Conservation (phyloP, 2,329 filamentous ascomycete genomes). For the Beauveria varroae region DNA sequence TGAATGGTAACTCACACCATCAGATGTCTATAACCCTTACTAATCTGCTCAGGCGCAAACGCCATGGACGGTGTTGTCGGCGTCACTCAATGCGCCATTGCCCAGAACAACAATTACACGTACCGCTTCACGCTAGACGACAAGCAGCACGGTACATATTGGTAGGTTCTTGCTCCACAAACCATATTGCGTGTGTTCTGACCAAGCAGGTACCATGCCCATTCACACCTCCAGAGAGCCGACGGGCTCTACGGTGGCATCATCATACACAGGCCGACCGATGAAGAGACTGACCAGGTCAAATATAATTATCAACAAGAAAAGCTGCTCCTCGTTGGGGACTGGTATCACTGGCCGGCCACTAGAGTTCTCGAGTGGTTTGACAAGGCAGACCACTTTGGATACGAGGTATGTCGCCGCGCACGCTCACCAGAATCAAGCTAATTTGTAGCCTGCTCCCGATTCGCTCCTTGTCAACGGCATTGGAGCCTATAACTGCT, state of each 20-base stretch:
- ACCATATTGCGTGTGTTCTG: background rate
- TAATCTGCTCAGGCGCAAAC: constrained; percentile 27
- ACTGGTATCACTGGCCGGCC: constrained; percentile 13
- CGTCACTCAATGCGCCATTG: constrained; percentile 41
- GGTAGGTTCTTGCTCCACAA: background rate
- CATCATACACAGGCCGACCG: constrained; percentile 11
- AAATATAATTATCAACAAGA: constrained; percentile 10
- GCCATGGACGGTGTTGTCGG: constrained; percentile 55
- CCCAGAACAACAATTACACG: constrained; percentile 42
- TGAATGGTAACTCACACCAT: constrained; percentile 35
- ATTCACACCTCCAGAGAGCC: constrained; percentile 12
- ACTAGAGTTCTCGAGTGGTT: constrained; percentile 11
- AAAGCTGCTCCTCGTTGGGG: constrained; percentile 10
- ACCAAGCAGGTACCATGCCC: constrained; percentile 36
- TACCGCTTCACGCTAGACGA: constrained; percentile 30
- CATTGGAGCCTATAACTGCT: constrained; percentile 13
- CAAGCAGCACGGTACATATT: constrained; percentile 10
- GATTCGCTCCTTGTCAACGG: constrained; percentile 14
- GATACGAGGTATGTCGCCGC: constrained; percentile 7
- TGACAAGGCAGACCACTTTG: constrained; percentile 12
- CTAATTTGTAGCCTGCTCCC: constrained; percentile 13
- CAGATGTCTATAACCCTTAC: background rate
- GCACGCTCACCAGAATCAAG: background rate
- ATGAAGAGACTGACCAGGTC: background rate
- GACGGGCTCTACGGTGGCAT: constrained; percentile 14